Evolutionary conservation across 1,284 basidiomycete genomes (phyloP), one percentile per base, ranked within the genome.

Genomic region (Cerrena zonata): DNA sequence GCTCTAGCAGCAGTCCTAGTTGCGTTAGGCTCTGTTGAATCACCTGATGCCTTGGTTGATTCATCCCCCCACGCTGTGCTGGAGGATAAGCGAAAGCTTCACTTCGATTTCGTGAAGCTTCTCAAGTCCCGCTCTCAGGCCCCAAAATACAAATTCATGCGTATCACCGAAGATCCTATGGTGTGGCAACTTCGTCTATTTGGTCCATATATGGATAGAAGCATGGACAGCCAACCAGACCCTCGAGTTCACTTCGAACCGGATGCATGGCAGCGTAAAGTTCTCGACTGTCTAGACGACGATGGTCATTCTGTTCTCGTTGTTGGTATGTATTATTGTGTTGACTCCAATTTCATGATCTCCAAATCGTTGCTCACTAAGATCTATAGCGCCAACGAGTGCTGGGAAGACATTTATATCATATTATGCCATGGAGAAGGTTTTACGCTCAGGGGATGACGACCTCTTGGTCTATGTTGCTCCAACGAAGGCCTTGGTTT

Each of bases 351-450:
- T 10, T 10, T 18, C 39, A 22, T 40, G 18, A 5, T 40, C 10
- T 10, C 39, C 39, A 15, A 40, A 10, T 5, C 24, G 21, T 48
- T 36, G 34, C 21, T 40, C 10, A 40, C 39, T 18, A 15, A 40
- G 13, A 15, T 41, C 12, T 55, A 5, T 42, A 82, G 82, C 82
- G 1, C 82, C 82, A 0, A 84, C 80, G 0, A 83, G 80, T 65
- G 82, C 82, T 0, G 82, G 84, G 27, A 88, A 87, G 63, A 87
- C 86, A 0, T 87, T 88, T 61, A 85, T 88, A 40, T 84, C 82
- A 2, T 87, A 75, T 61, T 86, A 86, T 54, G 84, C 84, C 0
- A 87, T 87, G 84, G 84, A 86, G 63, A 76, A 77, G 53, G 68
- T 84, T 12, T 64, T 87, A 4, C 67, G 80, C 49, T 69, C 70